Base-by-base conservation (phyloP, 116 monocot genomes). In the Iris pallida region DNA sequence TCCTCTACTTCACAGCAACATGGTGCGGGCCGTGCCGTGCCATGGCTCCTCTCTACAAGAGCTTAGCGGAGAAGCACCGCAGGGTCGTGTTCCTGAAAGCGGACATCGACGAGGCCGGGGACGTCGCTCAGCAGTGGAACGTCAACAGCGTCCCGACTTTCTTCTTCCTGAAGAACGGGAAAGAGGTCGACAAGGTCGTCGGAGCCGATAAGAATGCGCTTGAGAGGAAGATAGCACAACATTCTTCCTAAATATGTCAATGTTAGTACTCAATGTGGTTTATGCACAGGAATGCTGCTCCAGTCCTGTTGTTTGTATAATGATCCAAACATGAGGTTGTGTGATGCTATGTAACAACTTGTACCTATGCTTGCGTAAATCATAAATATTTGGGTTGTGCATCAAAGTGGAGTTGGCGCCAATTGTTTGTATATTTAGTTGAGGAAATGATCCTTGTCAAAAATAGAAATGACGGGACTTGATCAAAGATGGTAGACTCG, bases 11-110 rank as follows among this genome's bases (percentile, higher is more conserved):
- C 85, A 96, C 96, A 16, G 92, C 96, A 12, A 78, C 84, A 53
- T 96, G 96, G 96, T 96, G 92, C 16, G 96, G 96, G 11, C 96
- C 96, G 0, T 92, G 92, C 47, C 76, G 92, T 9, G 75, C 73
- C 40, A 86, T 96, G 71, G 84, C 64, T 2, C 96, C 92, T 1
- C 44, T 87, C 14, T 92, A 68, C 73, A 77, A 72, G 45, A 79
- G 59, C 69, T 59, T 95, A 47, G 95, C 95, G 9, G 86, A 68
- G 15, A 84, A 87, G 70, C 73, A 92, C 74, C 85, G 61, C 1
- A 72, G 82, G 5, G 64, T 79, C 2, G 79, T 84, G 40, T 96
- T 91, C 74, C 70, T 96, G 15, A 96, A 89, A 61, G 63, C 85
- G 6, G 96, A 96, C 45, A 92, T 96, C 7, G 96, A 96, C 68